phyloP scores from a whole-genome alignment of 768 basidiomycete species.

The Melanogaster broomeanus region DNA sequence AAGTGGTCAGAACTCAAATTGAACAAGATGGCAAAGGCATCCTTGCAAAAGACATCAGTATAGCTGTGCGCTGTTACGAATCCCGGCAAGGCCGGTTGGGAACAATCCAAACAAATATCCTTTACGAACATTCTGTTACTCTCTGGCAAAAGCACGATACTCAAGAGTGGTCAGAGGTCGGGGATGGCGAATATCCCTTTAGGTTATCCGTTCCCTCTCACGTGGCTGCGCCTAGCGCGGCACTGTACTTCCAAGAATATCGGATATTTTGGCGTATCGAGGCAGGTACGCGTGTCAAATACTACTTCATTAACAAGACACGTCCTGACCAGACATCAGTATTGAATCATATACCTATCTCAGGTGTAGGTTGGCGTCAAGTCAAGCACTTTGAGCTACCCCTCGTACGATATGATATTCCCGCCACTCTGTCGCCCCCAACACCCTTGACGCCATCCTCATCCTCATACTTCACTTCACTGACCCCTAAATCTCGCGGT shows the following conservation, averaged over 20 bases:
- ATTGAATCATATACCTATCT: slow-evolving; percentile 64
- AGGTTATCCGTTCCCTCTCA: slow-evolving; percentile 65
- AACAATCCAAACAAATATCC: slow-evolving; percentile 57
- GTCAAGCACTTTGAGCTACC: slow-evolving; percentile 71
- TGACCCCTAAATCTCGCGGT: slow-evolving; percentile 56
- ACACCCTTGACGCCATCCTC: slow-evolving; percentile 37
- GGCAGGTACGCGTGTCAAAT: slow-evolving; percentile 55
- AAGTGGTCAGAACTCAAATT: slow-evolving; percentile 69
- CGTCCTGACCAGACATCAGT: slow-evolving; percentile 42
- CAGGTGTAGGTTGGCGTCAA: slow-evolving; percentile 67
- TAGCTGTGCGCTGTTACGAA: slow-evolving; percentile 87
- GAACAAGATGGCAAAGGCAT: slow-evolving; percentile 73
- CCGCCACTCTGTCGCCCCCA: slow-evolving; percentile 39
- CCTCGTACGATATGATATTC: slow-evolving; percentile 70
- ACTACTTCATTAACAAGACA: not conserved
- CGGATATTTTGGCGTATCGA: slow-evolving; percentile 83
- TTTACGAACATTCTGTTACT: slow-evolving; percentile 65
- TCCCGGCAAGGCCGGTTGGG: slow-evolving; percentile 64
- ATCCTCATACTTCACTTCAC: slow-evolving; percentile 39
- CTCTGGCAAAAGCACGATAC: slow-evolving; percentile 68
- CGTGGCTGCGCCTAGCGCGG: slow-evolving; percentile 65
- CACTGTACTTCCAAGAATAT: slow-evolving; percentile 71
- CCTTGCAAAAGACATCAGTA: slow-evolving; percentile 61
- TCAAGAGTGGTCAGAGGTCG: slow-evolving; percentile 61
- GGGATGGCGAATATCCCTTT: slow-evolving; percentile 70